Conservation (phyloP, 371 early-diverging fungal species). For the Lichtheimia ornata region DNA sequence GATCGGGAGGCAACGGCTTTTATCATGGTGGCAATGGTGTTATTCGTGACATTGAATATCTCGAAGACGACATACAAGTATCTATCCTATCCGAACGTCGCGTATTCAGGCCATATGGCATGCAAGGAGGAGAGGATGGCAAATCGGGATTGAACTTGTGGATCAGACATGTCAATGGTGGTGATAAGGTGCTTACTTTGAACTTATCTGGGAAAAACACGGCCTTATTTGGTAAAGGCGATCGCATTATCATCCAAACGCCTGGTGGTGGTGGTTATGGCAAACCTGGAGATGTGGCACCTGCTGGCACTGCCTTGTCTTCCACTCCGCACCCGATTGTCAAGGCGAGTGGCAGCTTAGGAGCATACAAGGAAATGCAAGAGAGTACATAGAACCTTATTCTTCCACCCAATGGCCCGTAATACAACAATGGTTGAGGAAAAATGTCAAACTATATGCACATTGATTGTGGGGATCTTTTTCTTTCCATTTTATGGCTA, state of each 20-base stretch:
- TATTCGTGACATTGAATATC: constrained; percentile 82
- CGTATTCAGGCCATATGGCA: constrained; percentile 87
- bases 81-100: constrained; percentile 93
- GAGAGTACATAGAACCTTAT: constrained; percentile 22
- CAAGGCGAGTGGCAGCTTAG: constrained; percentile 31
- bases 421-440: neutral
- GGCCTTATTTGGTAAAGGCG: constrained; percentile 72
- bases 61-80: constrained; percentile 74
- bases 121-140: constrained; percentile 84
- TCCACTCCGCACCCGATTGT: neutral
- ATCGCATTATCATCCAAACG: constrained; percentile 81
- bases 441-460: constrained; percentile 4
- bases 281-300: neutral
- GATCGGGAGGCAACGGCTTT: constrained; percentile 84
- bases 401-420: neutral
- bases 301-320: neutral
- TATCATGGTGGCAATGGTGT: constrained; percentile 90
- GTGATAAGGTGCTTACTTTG: constrained; percentile 42
- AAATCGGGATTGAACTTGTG: constrained; percentile 77
- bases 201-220: constrained; percentile 91
- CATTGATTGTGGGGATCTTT: neutral
- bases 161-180: constrained; percentile 54
- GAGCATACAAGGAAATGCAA: constrained; percentile 26
- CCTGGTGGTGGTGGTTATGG: constrained; percentile 94
- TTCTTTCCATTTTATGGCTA: neutral